Conservation (phyloP, 352 stramenopile genomes). For the Phytophthora idaei region DNA sequence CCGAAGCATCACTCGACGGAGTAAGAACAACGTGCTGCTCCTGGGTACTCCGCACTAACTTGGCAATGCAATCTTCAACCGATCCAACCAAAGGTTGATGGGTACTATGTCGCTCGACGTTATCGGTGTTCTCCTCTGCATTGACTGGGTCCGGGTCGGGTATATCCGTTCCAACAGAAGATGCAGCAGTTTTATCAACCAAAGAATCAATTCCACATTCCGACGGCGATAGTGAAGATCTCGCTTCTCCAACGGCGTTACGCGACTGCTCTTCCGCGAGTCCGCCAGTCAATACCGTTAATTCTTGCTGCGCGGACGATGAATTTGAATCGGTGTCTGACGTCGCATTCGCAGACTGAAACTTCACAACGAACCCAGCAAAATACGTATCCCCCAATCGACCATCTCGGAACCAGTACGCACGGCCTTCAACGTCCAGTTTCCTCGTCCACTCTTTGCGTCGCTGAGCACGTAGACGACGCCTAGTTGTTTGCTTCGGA, state of each 20-base stretch:
- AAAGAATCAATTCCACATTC: not conserved
- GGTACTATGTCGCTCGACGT: not conserved
- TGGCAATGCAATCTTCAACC: conserved; percentile 29
- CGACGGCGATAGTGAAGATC: not conserved
- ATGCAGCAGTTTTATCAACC: not conserved
- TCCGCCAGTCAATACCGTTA: not conserved
- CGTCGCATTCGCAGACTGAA: conserved; percentile 6
- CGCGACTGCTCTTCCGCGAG: not conserved
- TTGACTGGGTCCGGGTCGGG: conserved; percentile 16
- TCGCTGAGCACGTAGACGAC: conserved; percentile 18
- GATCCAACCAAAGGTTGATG: conserved; percentile 15
- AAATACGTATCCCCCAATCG: conserved; percentile 26
- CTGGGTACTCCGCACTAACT: conserved; percentile 10
- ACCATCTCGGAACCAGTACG: conserved; percentile 43
- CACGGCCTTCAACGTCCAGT: conserved; percentile 41
- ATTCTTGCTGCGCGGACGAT: not conserved
- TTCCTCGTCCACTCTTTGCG: conserved; percentile 51
- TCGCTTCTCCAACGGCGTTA: not conserved
- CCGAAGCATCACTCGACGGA: not conserved
- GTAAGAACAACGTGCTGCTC: conserved; percentile 3
- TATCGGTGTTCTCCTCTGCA: conserved; percentile 2
- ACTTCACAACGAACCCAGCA: conserved; percentile 23
- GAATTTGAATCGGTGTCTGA: not conserved
- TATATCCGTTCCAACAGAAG: conserved; percentile 8
- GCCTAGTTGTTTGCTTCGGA: conserved; percentile 12